Percentiles rank a stretch among this genome's conserved stretches.
phyloP scores from a whole-genome alignment of 2,329 filamentous ascomycete species.

The Phyllosticta capitalensis region DNA sequence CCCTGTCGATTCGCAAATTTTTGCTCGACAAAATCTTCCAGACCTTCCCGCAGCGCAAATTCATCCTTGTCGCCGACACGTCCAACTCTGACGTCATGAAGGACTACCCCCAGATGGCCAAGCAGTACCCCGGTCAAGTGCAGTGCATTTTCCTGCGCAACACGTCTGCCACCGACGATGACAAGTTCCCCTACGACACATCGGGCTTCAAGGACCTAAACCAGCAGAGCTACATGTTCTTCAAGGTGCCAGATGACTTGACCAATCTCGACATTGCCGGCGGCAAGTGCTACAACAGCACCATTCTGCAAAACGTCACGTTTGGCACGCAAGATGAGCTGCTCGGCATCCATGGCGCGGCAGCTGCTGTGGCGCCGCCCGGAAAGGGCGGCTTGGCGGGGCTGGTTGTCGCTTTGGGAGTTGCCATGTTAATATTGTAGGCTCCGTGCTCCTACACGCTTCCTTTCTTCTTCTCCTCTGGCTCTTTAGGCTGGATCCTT shows the following conservation, averaged over 20 bases:
- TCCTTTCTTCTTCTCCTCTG: not conserved
- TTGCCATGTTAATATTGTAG: conserved; percentile 21
- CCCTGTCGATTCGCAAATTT: conserved; percentile 59
- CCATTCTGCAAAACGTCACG: conserved; percentile 60
- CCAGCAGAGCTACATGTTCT: conserved; percentile 69
- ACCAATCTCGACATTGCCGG: conserved; percentile 54
- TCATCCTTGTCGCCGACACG: conserved; percentile 67
- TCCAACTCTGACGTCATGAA: conserved; percentile 69
- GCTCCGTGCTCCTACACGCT: not conserved
- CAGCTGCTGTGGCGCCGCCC: conserved; percentile 15
- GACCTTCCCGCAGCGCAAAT: conserved; percentile 66
- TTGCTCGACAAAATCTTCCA: conserved; percentile 63
- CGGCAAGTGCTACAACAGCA: conserved; percentile 58
- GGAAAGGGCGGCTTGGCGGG: conserved; percentile 22
- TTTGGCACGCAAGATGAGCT: conserved; percentile 40
- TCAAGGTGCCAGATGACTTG: conserved; percentile 61
- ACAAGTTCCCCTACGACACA: conserved; percentile 69
- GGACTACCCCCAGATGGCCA: conserved; percentile 50
- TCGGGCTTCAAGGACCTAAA: conserved; percentile 58
- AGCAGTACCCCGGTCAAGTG: conserved; percentile 59
- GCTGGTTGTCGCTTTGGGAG: conserved; percentile 25
- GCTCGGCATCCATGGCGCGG: conserved; percentile 24
- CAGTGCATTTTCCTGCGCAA: conserved; percentile 72
- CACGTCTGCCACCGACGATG: conserved; percentile 57
- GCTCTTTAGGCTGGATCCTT: not conserved